Base-by-base conservation (phyloP, 331 rosid genomes). In the Malus hybrid region DNA sequence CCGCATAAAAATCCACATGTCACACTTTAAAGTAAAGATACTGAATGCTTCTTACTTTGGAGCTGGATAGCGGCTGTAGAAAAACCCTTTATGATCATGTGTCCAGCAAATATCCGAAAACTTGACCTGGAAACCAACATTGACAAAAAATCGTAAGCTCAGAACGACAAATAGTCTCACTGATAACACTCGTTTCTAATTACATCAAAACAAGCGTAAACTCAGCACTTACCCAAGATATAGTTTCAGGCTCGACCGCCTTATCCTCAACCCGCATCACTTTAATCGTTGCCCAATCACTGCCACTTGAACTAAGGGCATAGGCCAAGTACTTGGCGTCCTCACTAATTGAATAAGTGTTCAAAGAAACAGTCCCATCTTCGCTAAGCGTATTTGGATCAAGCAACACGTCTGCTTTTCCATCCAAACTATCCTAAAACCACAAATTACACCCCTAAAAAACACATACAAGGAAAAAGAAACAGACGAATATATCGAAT, bases 41-140 rank as follows among this genome's bases (percentile, higher is more conserved):
- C 56, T 2, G 59, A 70, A 48, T 66, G 24, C 46, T 39, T 78
- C 97, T 90, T 84, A 94, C 99, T 84, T 82, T 61, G 99, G 99
- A 77, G 93, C 88, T 67, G 97, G 99, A 83, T 88, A 94, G 77
- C 97, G 92, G 82, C 99, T 80, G 78, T 94, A 94, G 84, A 92
- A 94, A 86, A 94, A 94, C 50, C 99, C 97, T 82, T 85, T 86
- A 90, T 78, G 73, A 74, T 94, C 97, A 77, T 85, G 91, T n/a
- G 97, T 92, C 99, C 99, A 94, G 70, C 87, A 84, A 74, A 92
- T 87, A 10, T 78, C 62, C 5, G 97, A 88, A 87, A 94, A 94
- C 76, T 94, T 94, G 31, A 90, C 97, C 99, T 94, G 90, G 80
- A 85, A 88, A 80, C 59, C 46, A 67, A 39, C 28, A 55, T n/a